Evolutionary conservation across 2,329 filamentous ascomycete genomes (phyloP).

Genomic region (Talaromyces islandicus): DNA sequence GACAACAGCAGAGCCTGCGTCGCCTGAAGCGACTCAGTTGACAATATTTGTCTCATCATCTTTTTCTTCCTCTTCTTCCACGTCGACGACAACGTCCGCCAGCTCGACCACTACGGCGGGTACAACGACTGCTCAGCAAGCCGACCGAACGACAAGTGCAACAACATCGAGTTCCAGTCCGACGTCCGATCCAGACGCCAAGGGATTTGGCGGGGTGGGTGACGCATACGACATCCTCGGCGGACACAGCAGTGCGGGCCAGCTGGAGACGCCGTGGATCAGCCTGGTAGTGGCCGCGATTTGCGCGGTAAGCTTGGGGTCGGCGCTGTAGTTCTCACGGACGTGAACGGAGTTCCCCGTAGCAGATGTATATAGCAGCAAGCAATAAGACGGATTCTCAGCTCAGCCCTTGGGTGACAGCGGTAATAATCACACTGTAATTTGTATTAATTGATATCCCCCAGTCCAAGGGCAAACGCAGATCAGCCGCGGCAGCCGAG

Average conservation of each 20-base stretch:
- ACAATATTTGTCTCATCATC: not conserved
- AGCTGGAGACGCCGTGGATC: not conserved
- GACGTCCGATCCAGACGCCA: slow-evolving; percentile 1
- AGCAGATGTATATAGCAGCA: not conserved
- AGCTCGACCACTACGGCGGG: not conserved
- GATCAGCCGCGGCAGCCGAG: not conserved
- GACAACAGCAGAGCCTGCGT: slow-evolving; percentile 1
- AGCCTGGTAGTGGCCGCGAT: not conserved
- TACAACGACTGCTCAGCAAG: not conserved
- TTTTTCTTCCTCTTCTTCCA: not conserved
- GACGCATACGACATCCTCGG: slow-evolving; percentile 12
- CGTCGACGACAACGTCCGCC: slow-evolving; percentile 2
- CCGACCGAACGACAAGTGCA: not conserved
- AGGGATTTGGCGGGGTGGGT: slow-evolving; percentile 12
- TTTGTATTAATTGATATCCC: not conserved
- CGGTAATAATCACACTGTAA: not conserved
- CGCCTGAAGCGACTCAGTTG: not conserved
- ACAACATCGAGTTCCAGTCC: not conserved
- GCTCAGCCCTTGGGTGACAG: not conserved
- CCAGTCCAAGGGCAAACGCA: not conserved
- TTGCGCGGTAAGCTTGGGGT: not conserved
- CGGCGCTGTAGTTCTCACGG: not conserved
- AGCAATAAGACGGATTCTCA: not conserved
- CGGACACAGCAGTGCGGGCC: slow-evolving; percentile 1
- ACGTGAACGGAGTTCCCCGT: not conserved